phyloP scores from a whole-genome alignment of 495 filamentous ascomycete species.

The Penicillium subrubescens region DNA sequence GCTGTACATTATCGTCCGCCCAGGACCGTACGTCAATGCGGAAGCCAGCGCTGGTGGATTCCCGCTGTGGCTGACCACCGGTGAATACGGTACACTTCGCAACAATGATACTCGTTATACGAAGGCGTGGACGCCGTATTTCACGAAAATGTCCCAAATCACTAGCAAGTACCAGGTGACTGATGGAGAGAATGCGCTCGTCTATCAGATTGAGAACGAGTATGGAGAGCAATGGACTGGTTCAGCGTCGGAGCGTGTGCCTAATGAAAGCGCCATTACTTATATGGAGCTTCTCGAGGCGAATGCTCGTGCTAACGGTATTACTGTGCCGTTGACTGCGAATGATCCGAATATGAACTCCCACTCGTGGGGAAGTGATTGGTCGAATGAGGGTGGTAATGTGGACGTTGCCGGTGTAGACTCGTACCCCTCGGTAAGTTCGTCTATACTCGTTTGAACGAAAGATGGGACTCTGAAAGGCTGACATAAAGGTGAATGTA shows the following conservation, averaged over 20 bases:
- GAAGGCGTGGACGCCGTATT: constrained; percentile 52
- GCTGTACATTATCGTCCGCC: constrained; percentile 41
- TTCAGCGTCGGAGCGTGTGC: constrained; percentile 37
- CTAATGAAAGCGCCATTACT: constrained; percentile 48
- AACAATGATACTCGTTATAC: constrained; percentile 61
- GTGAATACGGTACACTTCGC: constrained; percentile 59
- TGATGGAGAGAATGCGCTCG: constrained; percentile 56
- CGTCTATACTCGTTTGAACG: not conserved
- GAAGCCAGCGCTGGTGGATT: constrained; percentile 61
- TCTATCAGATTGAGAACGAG: constrained; percentile 65
- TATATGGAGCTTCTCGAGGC: constrained; percentile 61
- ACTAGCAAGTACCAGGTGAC: constrained; percentile 56
- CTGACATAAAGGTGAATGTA: not conserved
- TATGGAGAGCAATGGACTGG: constrained; percentile 59
- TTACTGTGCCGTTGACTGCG: constrained; percentile 53
- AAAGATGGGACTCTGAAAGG: not conserved
- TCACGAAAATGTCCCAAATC: constrained; percentile 49
- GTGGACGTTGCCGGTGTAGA: constrained; percentile 61
- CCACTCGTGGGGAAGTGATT: constrained; percentile 57
- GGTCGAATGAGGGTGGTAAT: constrained; percentile 54
- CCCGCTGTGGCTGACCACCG: constrained; percentile 62
- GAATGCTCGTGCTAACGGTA: constrained; percentile 52
- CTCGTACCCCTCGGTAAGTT: constrained; percentile 54
- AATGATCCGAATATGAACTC: constrained; percentile 58
- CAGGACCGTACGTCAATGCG: constrained; percentile 48